Evolutionary conservation across 352 stramenopile genomes (phyloP), one percentile per base, ranked within the genome.

Genomic region (Peronosclerospora sorghi): DNA sequence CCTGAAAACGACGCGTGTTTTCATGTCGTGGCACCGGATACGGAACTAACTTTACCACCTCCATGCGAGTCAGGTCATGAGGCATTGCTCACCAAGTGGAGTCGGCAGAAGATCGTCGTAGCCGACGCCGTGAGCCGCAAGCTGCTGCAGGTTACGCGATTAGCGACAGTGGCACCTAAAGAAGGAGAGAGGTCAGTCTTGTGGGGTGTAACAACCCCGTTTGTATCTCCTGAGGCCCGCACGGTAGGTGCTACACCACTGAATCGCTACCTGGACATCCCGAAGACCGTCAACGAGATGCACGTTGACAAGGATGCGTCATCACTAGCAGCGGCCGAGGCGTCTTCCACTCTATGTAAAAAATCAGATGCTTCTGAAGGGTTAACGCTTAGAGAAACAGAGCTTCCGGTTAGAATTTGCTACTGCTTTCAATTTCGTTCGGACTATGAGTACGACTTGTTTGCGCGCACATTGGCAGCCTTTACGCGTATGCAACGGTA

Each of bases 341-440:
- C 54, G 12, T 54, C 37, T 24, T 27, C 54, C 10, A 46, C 8
- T 26, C 12, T 57, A 17, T 30, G 49, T 12, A 37, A 41, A n/a
- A 48, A 41, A 38, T 42, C 17, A 8, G 32, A 57, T n/a, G 1
- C 32, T 5, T 20, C 37, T 6, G 18, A 32, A 13, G 41, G 27
- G 2, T 36, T 26, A 5, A 48, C 54, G 18, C 23, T 43, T 13
- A 21, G 13, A 17, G 32, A 9, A 5, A 17, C 24, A 5, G 17
- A 38, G 15, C 26, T 36, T 19, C 35, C 49, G 6, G 48, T 17
- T 10, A 49, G 55, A 28, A 34, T 71, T 23, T 86, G 73, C 62
- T 83, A 62, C 46, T 82, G 68, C 56, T 86, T 86, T 55, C 58
- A 75, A 49, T 83, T 86, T 39, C 60, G 66, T 32, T 68, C 68